A percentile compares a stretch with the other conserved stretches of the same genome.
Evolutionary conservation across 805 yeast genomes (phyloP).

Genomic region (Metschnikowia colocasiae): DNA sequence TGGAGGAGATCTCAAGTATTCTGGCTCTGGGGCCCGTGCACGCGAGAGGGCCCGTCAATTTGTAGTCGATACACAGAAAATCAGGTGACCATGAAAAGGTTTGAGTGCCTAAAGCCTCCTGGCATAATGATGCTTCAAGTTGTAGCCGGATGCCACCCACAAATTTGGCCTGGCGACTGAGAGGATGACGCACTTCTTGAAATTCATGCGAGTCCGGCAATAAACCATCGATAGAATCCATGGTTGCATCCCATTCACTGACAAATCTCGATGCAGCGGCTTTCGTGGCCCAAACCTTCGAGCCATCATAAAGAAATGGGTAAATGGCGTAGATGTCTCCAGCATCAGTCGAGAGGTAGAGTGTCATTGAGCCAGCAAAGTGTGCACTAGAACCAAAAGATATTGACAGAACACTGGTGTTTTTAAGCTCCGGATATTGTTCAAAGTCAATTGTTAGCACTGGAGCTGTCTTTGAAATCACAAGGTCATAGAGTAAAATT

Average conservation of each 20-base stretch:
- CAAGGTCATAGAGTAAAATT: conserved; percentile 15
- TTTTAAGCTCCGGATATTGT: conserved; percentile 6
- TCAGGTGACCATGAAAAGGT: background rate
- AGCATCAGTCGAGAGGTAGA: conserved; percentile 12
- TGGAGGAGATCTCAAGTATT: conserved; percentile 3
- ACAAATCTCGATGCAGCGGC: conserved; percentile 8
- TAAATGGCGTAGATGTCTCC: conserved; percentile 14
- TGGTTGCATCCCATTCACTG: conserved; percentile 9
- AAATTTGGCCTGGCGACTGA: conserved; percentile 7
- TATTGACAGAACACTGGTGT: conserved; percentile 10
- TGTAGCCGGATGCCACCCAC: conserved; percentile 6
- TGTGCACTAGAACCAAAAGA: conserved; percentile 15
- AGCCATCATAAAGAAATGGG: conserved; percentile 12
- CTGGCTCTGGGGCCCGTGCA: conserved; percentile 5
- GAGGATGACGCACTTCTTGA: conserved; percentile 4
- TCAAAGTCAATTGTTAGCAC: conserved; percentile 8
- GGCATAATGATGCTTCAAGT: conserved; percentile 4
- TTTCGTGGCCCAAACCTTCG: conserved; percentile 10
- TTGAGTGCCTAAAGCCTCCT: conserved; percentile 5
- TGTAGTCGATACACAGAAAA: background rate
- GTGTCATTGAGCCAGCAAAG: conserved; percentile 14
- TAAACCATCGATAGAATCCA: conserved; percentile 1
- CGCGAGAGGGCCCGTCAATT: conserved; percentile 11
- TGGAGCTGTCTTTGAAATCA: conserved; percentile 11
- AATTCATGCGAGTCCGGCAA: conserved; percentile 15